Evolutionary conservation across 2,329 filamentous ascomycete genomes (phyloP), one percentile per base, ranked within the genome.

Genomic region (Ilyonectria destructans): DNA sequence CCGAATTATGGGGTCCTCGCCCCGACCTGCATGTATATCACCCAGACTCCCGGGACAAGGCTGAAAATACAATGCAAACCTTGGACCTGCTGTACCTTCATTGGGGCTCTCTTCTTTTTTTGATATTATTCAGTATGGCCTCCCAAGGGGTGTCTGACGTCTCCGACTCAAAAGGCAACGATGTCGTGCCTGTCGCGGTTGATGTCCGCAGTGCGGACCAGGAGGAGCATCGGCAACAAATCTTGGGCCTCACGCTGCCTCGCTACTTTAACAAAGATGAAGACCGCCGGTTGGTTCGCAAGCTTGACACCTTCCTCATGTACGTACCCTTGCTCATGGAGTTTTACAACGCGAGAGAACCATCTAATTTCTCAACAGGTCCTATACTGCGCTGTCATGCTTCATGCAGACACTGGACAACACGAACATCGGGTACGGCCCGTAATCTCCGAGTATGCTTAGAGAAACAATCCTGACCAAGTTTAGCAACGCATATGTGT

Each of bases 341-440:
- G 17, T 17, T 7, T 26, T 12, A 58, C 6, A 2, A 19, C 15
- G 5, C 17, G 8, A 13, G 13, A 19, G 1, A 13, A 17, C 2
- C 7, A 45, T 59, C 54, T 67, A 9, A 68, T 37, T 3, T 35
- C 4, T 2, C 10, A 1, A 33, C 17, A 68, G 65, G 31, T 48
- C 56, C 13, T 68, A 68, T 17, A 68, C 65, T 15, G 65, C 65
- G 1, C 62, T 68, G 3, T 68, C 62, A 2, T 68, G 62, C 23
- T 68, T 68, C 29, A 68, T 68, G 40, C 66, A 68, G 37, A 68
- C 62, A 2, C n/a, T 68, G 29, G 66, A 68, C 13, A 65, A 68
- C 15, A 68, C 66, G 29, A 68, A 68, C 29, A 68, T 68, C 19
- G 55, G 31, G 64, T 54, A 2, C 3, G 19, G 5, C 26, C 4